Evolutionary conservation across 805 yeast species (phyloP).

Genomic region (Tetrapisispora phaffii): DNA sequence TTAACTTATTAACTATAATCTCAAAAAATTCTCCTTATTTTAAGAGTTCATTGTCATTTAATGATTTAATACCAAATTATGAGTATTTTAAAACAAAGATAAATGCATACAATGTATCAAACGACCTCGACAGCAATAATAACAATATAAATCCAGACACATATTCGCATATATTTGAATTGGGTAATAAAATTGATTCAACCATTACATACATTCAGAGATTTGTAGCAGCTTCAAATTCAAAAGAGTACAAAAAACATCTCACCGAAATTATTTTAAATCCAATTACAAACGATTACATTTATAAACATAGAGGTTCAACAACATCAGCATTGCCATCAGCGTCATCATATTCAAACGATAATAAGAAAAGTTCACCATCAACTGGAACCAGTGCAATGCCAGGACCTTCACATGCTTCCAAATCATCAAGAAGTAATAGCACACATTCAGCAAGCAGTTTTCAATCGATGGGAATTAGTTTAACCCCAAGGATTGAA

Average conservation of each 20-base stretch:
- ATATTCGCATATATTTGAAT: not conserved
- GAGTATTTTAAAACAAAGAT: not conserved
- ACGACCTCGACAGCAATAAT: not conserved
- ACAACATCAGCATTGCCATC: not conserved
- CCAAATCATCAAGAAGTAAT: not conserved
- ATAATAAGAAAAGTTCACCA: not conserved
- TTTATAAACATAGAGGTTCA: not conserved
- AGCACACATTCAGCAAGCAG: not conserved
- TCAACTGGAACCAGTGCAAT: not conserved
- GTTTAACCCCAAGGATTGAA: not conserved
- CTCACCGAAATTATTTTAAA: not conserved
- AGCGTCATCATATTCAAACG: not conserved
- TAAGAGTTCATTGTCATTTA: not conserved
- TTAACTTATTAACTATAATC: constrained; percentile 28
- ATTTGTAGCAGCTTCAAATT: constrained; percentile 41
- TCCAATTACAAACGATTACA: not conserved
- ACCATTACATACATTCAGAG: constrained; percentile 34
- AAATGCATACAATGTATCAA: not conserved
- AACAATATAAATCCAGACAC: not conserved
- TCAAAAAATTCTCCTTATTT: constrained; percentile 8
- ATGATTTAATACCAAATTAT: constrained; percentile 1
- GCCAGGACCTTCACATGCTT: not conserved
- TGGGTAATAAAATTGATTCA: constrained; percentile 27
- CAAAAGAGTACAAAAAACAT: constrained; percentile 30
- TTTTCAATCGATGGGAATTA: not conserved